A percentile compares a stretch with the other conserved stretches of the same genome.
These are phyloP conservation scores for Phytophthora pini DNA, from an alignment of 352 stramenopile species.

Conservation along the genomic window DNA sequence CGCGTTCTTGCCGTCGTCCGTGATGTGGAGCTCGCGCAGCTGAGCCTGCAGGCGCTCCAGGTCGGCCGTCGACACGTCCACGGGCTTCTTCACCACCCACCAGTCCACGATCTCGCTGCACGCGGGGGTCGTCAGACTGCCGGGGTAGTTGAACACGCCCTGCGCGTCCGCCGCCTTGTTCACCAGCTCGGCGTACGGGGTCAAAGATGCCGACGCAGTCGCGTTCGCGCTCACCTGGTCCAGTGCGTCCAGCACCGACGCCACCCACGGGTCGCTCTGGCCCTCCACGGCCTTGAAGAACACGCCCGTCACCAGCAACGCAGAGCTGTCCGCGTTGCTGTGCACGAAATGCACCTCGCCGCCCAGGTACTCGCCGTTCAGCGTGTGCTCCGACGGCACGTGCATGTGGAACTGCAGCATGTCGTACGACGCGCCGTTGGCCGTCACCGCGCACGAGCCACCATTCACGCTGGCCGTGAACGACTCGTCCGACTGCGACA, in stretches of 20 bases:
- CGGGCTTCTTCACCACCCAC: constrained; percentile 52
- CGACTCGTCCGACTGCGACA: constrained; percentile 34
- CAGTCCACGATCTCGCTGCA: constrained; percentile 25
- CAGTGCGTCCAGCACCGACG: constrained; percentile 33
- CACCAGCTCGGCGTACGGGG: constrained; percentile 30
- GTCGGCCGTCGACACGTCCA: constrained; percentile 44
- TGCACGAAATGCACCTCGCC: constrained; percentile 59
- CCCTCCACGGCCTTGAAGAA: constrained; percentile 20
- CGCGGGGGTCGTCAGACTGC: constrained; percentile 59
- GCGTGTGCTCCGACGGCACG: constrained; percentile 47
- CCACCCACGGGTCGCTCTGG: constrained; percentile 36
- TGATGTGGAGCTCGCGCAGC: constrained; percentile 28
- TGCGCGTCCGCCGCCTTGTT: constrained; percentile 12
- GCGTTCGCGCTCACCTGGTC: constrained; percentile 25
- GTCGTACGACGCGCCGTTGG: constrained; percentile 26
- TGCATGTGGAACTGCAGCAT: constrained; percentile 53
- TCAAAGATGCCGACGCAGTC: constrained; percentile 12
- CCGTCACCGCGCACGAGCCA: constrained; percentile 21
- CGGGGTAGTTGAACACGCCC: constrained; percentile 56
- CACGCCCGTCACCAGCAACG: constrained; percentile 46
- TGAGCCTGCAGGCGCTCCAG: constrained; percentile 33
- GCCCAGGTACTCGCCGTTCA: constrained; percentile 39
- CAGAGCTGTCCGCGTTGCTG: constrained; percentile 26
- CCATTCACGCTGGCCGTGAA: constrained; percentile 30
- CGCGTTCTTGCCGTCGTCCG: constrained; percentile 34